Base-by-base conservation (phyloP, 2,329 filamentous ascomycete genomes). In the Hortaea sp. region DNA sequence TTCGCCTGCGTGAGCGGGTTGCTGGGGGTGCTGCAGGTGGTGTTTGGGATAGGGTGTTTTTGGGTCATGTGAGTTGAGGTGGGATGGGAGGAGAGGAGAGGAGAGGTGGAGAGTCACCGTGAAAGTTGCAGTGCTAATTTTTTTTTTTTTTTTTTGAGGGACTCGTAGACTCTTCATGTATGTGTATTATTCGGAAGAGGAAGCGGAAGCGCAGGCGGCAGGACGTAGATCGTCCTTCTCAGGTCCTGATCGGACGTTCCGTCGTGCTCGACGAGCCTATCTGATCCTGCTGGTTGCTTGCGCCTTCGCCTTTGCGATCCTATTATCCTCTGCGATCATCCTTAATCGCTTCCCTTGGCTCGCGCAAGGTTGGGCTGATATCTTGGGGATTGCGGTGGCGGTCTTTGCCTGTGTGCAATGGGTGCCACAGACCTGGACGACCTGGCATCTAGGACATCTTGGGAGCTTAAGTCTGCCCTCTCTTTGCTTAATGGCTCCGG, bases 401-500 rank as follows among this genome's bases (percentile, higher is more conserved):
- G 66, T 78, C 2, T 77, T 95, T 5, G 86, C 90, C 1, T 83
- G 79, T 0, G 76, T 95, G 31, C 89, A 95, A 66, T 95, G 95
- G 66, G 72, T 95, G 28, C 89, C 89, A 0, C 89, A 95, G 67
- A 92, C 95, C 53, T 87, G 81, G 68, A 95, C 85, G 42, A 95
- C 90, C 0, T 92, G 86, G 67, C 77, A 74, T 45, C 72, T 95
- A 47, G 86, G 90, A 62, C 83, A 88, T 58, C 85, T 92, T 1
- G 88, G 87, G 34, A 94, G 88, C 63, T 69, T 95, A 55, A 94
- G 88, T 61, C 89, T 95, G 45, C 85, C 87, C 5, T 95, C 94
- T 86, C 95, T 95, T 87, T 87, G 84, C 63, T 92, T 95, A 31
- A 89, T 95, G 64, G 95, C 89, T 0, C 90, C 89, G 0, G 89